Evolutionary conservation across 768 basidiomycete genomes (phyloP), one percentile per base, ranked within the genome.

Genomic region (Russula ochroleuca): DNA sequence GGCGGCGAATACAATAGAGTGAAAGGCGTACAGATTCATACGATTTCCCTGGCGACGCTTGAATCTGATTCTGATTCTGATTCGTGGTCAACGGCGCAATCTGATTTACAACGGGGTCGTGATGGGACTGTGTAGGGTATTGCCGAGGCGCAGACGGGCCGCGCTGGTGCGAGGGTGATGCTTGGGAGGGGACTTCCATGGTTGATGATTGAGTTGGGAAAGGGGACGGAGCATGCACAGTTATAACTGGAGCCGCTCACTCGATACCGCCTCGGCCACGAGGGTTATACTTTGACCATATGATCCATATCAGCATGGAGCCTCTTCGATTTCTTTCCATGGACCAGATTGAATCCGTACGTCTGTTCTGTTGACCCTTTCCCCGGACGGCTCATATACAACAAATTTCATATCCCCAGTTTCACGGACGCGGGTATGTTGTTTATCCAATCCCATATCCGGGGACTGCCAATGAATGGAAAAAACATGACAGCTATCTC

Each of bases 401-500:
- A 14, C 5, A 41, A 15, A 54, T 40, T 25, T 23, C 8, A 13
- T 0, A 5, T 11, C 38, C 7, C 55, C 21, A 87, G 85, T 87
- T 88, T 70, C 74, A 83, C 71, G 74, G 73, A 66, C 78, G 85
- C 62, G 87, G 86, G 86, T 84, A 60, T 60, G 80, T 59, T n/a
- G 31, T n/a, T n/a, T 9, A 19, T 35, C 28, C 28, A 2, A 28
- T 2, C 5, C 28, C 28, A 28, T 28, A 2, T 28, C 28, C 2
- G 28, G 3, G 38, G 23, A 0, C 37, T 45, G 14, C 31, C 11
- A 37, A 37, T 45, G 1, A 54, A 33, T 4, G 28, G 0, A 10
- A 13, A 48, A 14, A n/a, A 2, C 19, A 19, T 62, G 45, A 53
- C 58, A 94, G 94, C 49, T 96, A 95, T 69, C 81, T 97, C 47